Percentiles rank a stretch among this genome's conserved stretches.
Conservation (phyloP, 495 filamentous ascomycete species). For the Viridothelium virens region DNA sequence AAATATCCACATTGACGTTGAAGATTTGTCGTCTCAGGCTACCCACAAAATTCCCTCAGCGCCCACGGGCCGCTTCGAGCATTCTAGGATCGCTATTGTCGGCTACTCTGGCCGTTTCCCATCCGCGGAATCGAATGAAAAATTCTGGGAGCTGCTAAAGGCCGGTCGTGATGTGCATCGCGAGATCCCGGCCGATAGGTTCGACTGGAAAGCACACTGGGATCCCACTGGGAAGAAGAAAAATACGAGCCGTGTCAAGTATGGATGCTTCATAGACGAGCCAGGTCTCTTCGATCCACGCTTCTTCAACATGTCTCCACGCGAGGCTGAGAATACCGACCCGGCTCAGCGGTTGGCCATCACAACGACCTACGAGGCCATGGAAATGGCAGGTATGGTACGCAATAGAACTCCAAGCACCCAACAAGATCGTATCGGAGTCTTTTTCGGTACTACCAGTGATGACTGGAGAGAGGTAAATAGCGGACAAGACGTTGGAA, state of each 20-base stretch:
- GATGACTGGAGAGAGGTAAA: constrained; percentile 29
- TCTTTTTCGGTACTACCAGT: constrained; percentile 33
- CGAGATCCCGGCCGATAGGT: constrained; percentile 40
- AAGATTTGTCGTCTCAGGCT: neutral
- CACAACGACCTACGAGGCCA: constrained; percentile 32
- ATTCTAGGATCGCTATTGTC: constrained; percentile 38
- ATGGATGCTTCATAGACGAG: constrained; percentile 12
- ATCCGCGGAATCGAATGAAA: constrained; percentile 30
- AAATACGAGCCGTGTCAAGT: neutral
- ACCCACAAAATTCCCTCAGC: neutral
- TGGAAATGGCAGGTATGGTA: constrained; percentile 36
- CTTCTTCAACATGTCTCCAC: constrained; percentile 38
- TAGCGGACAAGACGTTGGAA: constrained; percentile 26
- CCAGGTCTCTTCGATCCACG: constrained; percentile 31
- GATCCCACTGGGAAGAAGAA: neutral
- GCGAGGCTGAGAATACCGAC: constrained; percentile 33
- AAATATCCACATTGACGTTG: neutral
- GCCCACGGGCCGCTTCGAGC: neutral
- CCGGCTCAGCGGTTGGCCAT: constrained; percentile 33
- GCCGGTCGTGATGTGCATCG: constrained; percentile 36
- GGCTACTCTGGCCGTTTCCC: constrained; percentile 40
- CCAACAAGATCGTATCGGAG: constrained; percentile 27
- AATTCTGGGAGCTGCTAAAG: constrained; percentile 40
- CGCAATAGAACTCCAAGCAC: constrained; percentile 26
- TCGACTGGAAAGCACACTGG: constrained; percentile 37